Base-by-base conservation (phyloP, 306 rosid species). In the Urtica urens region DNA sequence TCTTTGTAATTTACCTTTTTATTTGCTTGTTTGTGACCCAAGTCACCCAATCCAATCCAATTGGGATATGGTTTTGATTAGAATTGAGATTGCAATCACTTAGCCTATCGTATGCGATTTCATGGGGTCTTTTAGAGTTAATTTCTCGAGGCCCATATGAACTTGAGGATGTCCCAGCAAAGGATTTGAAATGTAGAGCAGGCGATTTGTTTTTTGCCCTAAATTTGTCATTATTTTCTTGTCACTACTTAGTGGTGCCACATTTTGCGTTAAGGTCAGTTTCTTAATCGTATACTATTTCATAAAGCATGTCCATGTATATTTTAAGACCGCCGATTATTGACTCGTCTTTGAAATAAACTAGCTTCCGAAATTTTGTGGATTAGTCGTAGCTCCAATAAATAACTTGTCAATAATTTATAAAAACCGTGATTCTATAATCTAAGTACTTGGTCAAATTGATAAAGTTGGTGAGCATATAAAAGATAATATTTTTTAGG, bases 1-100 rank as follows among this genome's bases (percentile, higher is more conserved):
- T 15, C 21, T 35, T 26, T 23, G 25, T 37, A 1, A 28, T 42
- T 18, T n/a, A 18, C 16, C 11, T 33, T 24, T 27, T 30, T 30
- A 30, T 46, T 57, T 43, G 41, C 54, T 64, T 53, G 51, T 24
- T 41, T n/a, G 49, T 58, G 52, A 63, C 55, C 58, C 58, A 41
- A 66, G 56, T 13, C 40, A 50, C 33, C 14, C 42, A 46, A 33
- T 18, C 49, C 22, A 50, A 60, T n/a, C n/a, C n/a, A n/a, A 29
- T 49, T 2, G 18, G 15, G 63, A 52, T 13, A 22, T 41, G 71
- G 59, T 54, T 64, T 55, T 66, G 74, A 79, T 76, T 66, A 30
- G 70, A 51, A 53, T 24, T 38, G 49, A 51, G 63, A 54, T 49
- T 64, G 71, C n/a, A n/a, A n/a, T 53, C 73, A 35, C 48, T 28